phyloP scores from a whole-genome alignment of 108 stramenopile species.

The Cyclostephanos invisitatus region DNA sequence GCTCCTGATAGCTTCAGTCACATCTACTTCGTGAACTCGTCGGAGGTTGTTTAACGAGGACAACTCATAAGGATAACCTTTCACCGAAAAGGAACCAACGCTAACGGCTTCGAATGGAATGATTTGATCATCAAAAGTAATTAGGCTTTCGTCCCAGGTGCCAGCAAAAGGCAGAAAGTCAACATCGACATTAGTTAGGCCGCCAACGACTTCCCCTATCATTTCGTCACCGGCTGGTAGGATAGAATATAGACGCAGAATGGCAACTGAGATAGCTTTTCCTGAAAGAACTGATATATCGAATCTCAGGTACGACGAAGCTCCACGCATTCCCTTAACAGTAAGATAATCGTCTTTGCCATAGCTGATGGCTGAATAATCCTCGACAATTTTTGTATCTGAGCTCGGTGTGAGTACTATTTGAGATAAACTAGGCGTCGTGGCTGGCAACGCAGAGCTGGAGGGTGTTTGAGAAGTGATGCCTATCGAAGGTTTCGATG shows the following conservation, averaged over 20 bases:
- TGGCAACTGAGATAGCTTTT: not conserved
- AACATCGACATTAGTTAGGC: not conserved
- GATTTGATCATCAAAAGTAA: not conserved
- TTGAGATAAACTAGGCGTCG: not conserved
- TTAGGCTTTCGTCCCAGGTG: slow-evolving; percentile 1
- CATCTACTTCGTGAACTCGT: slow-evolving; percentile 8
- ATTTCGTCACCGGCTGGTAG: not conserved
- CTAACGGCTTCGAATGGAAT: not conserved
- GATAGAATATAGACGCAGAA: not conserved
- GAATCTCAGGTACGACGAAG: not conserved
- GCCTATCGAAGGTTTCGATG: not conserved
- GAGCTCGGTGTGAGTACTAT: not conserved
- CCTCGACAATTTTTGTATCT: not conserved
- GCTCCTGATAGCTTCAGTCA: not conserved
- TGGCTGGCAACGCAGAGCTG: not conserved
- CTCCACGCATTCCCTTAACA: not conserved
- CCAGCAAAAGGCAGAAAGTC: slow-evolving; percentile 1
- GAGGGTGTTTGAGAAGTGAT: not conserved
- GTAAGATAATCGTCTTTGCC: not conserved
- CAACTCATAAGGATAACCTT: not conserved
- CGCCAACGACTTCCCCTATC: too few species aligned
- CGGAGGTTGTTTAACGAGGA: not conserved
- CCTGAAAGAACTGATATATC: not conserved
- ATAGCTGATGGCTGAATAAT: not conserved
- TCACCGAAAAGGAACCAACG: slow-evolving; percentile 5